These are phyloP conservation scores for Phytophthora ramorum DNA, from an alignment of 352 stramenopile species.

Conservation along the genomic window DNA sequence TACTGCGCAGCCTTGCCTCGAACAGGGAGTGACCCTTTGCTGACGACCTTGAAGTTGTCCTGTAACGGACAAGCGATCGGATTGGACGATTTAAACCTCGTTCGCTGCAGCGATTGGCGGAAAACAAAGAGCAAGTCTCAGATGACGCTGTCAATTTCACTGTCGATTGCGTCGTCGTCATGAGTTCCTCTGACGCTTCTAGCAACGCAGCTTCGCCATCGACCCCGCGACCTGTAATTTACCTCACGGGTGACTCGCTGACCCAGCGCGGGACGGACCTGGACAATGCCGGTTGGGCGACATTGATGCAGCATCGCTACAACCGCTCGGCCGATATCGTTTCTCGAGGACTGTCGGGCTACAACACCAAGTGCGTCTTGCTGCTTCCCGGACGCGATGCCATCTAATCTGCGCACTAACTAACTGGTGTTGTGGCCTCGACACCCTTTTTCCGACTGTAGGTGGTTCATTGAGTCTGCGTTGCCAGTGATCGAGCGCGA, in stretches of 20 bases:
- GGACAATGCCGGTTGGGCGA: slow-evolving; percentile 42
- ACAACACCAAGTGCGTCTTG: slow-evolving; percentile 50
- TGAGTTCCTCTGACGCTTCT: slow-evolving; percentile 23
- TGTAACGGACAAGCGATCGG: slow-evolving; percentile 28
- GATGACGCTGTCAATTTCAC: background rate
- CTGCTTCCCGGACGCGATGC: background rate
- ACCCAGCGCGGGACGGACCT: slow-evolving; percentile 50
- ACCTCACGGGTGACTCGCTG: slow-evolving; percentile 57
- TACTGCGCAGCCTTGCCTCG: background rate
- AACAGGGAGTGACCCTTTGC: slow-evolving; percentile 11
- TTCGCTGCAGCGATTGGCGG: slow-evolving; percentile 4
- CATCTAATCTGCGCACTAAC: background rate
- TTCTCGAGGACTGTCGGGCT: slow-evolving; percentile 55
- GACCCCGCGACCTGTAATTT: slow-evolving; percentile 40
- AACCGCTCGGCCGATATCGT: slow-evolving; percentile 51
- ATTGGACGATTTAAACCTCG: slow-evolving; percentile 21
- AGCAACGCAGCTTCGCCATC: slow-evolving; percentile 3
- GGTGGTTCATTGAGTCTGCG: slow-evolving; percentile 55
- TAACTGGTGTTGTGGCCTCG: background rate
- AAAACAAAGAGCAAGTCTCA: slow-evolving; percentile 11
- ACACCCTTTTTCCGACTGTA: slow-evolving; percentile 14
- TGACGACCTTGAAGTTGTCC: slow-evolving; percentile 29
- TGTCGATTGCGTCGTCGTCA: slow-evolving; percentile 4
- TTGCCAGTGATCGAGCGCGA: slow-evolving; percentile 49
- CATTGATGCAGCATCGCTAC: slow-evolving; percentile 52